Percentiles rank a stretch among this genome's conserved stretches.
Evolutionary conservation across 1,284 basidiomycete genomes (phyloP).

Genomic region (Ceratobasidium sp.): DNA sequence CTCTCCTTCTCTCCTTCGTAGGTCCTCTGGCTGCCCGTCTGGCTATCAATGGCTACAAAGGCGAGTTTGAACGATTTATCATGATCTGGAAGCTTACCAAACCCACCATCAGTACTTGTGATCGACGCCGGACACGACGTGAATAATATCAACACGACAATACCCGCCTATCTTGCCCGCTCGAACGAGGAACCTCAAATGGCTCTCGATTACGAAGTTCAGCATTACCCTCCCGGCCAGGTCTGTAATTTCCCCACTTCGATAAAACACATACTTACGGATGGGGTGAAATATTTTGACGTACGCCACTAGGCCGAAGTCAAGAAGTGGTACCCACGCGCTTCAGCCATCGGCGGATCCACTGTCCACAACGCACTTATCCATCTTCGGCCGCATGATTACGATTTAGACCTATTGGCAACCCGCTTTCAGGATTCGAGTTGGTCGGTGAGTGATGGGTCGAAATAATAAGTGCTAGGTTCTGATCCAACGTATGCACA

Average conservation of each 20-base stretch:
- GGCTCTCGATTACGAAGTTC: constrained; percentile 40
- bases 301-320: constrained; percentile 37
- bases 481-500: neutral
- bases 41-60: constrained; percentile 40
- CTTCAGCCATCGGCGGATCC: constrained; percentile 32
- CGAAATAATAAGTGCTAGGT: neutral
- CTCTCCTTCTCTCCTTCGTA: neutral
- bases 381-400: constrained; percentile 39
- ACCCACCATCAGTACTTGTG: constrained; percentile 12
- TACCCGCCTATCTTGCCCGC: constrained; percentile 35
- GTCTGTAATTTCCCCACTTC: neutral
- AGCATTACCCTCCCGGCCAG: constrained; percentile 41
- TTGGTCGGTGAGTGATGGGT: constrained; percentile 32
- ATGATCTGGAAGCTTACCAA: neutral
- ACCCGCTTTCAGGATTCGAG: constrained; percentile 34
- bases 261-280: too few species aligned
- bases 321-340: constrained; percentile 42
- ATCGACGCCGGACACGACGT: constrained; percentile 42
- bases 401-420: constrained; percentile 27
- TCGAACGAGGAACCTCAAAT: constrained; percentile 35
- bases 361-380: constrained; percentile 41
- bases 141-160: constrained; percentile 31
- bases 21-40: constrained; percentile 39
- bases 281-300: neutral
- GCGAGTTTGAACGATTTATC: neutral